Evolutionary conservation across 2,329 filamentous ascomycete genomes (phyloP).

Genomic region (Dothiorella sarmentorum): DNA sequence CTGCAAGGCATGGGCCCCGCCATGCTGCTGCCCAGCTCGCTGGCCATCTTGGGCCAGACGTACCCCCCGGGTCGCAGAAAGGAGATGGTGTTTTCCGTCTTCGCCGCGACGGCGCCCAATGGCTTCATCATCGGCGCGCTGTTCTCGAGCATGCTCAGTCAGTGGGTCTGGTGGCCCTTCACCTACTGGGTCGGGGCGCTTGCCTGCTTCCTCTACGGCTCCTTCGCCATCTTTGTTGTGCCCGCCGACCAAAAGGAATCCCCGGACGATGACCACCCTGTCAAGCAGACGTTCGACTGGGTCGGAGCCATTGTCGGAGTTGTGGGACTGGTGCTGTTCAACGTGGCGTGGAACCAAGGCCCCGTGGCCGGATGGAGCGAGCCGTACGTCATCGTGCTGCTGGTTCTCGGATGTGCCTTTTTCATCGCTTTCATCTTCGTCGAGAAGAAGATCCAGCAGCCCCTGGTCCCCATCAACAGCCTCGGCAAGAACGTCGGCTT

Average conservation of each 20-base stretch:
- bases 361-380: constrained; percentile 57
- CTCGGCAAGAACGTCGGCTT: constrained; percentile 51
- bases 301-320: constrained; percentile 51
- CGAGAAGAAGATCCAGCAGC: constrained; percentile 45
- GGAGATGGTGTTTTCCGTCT: constrained; percentile 56
- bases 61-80: constrained; percentile 58
- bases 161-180: constrained; percentile 53
- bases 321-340: constrained; percentile 57
- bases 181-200: constrained; percentile 47
- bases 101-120: constrained; percentile 49
- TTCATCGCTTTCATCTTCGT: constrained; percentile 54
- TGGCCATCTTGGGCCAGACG: constrained; percentile 58
- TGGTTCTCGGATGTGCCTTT: constrained; percentile 57
- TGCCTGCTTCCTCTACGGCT: constrained; percentile 36
- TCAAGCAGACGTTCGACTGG: constrained; percentile 39
- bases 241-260: constrained; percentile 26
- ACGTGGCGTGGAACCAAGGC: constrained; percentile 66
- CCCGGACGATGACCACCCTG: constrained; percentile 1
- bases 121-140: constrained; percentile 42
- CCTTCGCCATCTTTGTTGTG: constrained; percentile 39
- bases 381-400: constrained; percentile 54
- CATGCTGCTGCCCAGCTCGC: constrained; percentile 60
- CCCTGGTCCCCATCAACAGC: constrained; percentile 57
- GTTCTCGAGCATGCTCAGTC: constrained; percentile 40
- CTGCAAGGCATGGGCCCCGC: constrained; percentile 57